Evolutionary conservation across 495 filamentous ascomycete species (phyloP), one percentile per base, ranked within the genome.

Genomic region (Penicillium psychrofluorescens): DNA sequence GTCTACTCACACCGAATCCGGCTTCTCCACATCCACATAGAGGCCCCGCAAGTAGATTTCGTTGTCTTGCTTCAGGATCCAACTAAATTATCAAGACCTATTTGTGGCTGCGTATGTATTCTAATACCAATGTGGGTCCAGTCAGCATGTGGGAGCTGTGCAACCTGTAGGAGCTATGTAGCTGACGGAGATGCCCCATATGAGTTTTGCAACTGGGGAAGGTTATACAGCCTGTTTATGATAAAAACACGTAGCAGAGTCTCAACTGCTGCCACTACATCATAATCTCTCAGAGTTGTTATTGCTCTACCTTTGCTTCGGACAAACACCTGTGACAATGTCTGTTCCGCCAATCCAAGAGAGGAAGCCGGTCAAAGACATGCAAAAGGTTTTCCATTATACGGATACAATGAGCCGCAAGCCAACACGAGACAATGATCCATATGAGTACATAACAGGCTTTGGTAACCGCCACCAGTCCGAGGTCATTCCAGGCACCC

Each of bases 351-450:
- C 54, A 22, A 43, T 65, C 45, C 58, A 58, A 32, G 46, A 53
- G 43, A 51, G 62, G 38, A 44, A 47, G 31, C 58, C 58, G 1
- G 47, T 58, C 50, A 67, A 59, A 28, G 64, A 70, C 56, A 54
- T 65, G 12, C 59, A 62, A 40, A 64, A 64, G 50, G 63, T 59
- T 53, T 70, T 70, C 43, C 66, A 70, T 49, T 70, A 63, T 41
- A 67, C 66, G 14, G 66, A 70, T 39, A 63, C 64, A n/a, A 63
- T 65, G 52, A 51, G 51, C 15, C 56, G 61, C 29, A 68, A 67
- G 43, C 66, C 66, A 0, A 70, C 66, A n/a, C 56, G 66, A 29
- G 63, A 62, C 16, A 67, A 68, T 38, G 67, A 70, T 38, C 67
- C 67, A 8, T 70, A 70, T 44, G 63, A 66, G 42, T 70, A 70